Percentiles rank a stretch among this genome's conserved stretches.
Conservation (phyloP, 208 protist species). For the Wallacemonas sp. region DNA sequence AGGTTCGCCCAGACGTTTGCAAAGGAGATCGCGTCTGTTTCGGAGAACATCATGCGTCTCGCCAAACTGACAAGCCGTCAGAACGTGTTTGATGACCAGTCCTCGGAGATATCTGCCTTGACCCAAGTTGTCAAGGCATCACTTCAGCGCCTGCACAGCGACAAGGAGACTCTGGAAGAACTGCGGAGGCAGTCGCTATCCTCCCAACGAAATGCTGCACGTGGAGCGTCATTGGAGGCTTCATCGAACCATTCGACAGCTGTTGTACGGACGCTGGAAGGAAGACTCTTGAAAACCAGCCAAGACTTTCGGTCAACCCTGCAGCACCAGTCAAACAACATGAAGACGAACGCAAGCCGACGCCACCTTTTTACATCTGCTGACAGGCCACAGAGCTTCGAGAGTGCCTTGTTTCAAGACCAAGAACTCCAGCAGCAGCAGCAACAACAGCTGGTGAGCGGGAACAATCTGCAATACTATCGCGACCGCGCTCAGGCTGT, state of each 20-base stretch:
- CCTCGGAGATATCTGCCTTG: slow-evolving; percentile 68
- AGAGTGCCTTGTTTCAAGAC: slow-evolving; percentile 89
- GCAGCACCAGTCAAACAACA: slow-evolving; percentile 71
- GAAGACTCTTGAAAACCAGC: slow-evolving; percentile 64
- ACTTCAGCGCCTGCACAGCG: slow-evolving; percentile 75
- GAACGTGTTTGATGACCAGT: slow-evolving; percentile 90
- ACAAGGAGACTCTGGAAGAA: slow-evolving; percentile 71
- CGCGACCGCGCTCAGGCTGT: slow-evolving; percentile 82
- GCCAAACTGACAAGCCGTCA: slow-evolving; percentile 75
- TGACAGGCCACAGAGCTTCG: slow-evolving; percentile 78
- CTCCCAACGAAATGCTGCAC: slow-evolving; percentile 26
- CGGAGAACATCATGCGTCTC: slow-evolving; percentile 79
- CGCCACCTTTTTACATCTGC: slow-evolving; percentile 80
- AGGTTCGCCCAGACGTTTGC: slow-evolving; percentile 79
- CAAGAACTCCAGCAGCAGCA: slow-evolving; percentile 78
- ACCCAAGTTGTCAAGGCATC: slow-evolving; percentile 81
- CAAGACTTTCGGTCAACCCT: slow-evolving; percentile 83
- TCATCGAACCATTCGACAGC: slow-evolving; percentile 36
- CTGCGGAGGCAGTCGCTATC: slow-evolving; percentile 61
- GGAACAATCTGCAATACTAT: slow-evolving; percentile 78
- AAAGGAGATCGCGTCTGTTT: slow-evolving; percentile 71
- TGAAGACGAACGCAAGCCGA: slow-evolving; percentile 73
- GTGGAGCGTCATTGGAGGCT: slow-evolving; percentile 6
- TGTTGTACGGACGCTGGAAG: slow-evolving; percentile 79
- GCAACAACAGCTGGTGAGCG: slow-evolving; percentile 55